These are phyloP conservation scores for Pichia sp. DNA, from an alignment of 1,139 yeast species.

Conservation along the genomic window DNA sequence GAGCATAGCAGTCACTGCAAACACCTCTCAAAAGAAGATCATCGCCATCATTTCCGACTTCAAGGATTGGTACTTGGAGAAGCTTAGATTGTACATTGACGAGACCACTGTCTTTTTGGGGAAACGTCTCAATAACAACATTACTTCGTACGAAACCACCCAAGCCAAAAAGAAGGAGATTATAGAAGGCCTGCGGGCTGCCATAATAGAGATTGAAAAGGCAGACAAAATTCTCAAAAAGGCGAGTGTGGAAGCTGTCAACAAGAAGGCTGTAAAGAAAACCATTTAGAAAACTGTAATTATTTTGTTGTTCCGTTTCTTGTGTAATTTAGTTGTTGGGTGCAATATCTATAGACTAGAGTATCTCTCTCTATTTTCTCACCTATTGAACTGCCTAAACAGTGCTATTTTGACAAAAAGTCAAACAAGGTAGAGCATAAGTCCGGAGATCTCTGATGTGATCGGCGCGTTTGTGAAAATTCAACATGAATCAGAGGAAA, in stretches of 20 bases:
- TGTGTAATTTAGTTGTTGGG: background rate
- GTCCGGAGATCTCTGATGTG: no score
- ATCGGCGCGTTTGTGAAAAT: background rate
- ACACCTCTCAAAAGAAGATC: conserved; percentile 27
- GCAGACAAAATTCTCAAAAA: conserved; percentile 16
- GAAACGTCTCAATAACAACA: conserved; percentile 20
- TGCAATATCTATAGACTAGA: background rate
- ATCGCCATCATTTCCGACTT: conserved; percentile 22
- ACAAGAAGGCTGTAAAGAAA: background rate
- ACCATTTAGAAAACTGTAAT: background rate
- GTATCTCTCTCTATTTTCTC: background rate
- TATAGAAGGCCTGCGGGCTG: conserved; percentile 13
- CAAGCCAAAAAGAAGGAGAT: conserved; percentile 15
- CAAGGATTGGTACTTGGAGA: conserved; percentile 30
- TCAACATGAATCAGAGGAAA: background rate
- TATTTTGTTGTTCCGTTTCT: background rate
- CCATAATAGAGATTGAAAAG: conserved; percentile 13
- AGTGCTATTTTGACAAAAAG: no score
- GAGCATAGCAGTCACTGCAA: conserved; percentile 29
- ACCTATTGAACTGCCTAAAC: background rate
- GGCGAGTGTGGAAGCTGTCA: background rate
- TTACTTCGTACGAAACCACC: conserved; percentile 18
- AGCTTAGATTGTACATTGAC: conserved; percentile 28
- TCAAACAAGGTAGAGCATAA: no score
- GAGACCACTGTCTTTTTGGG: conserved; percentile 22